Evolutionary conservation across 805 yeast genomes (phyloP).

Genomic region (Vanderwaltozyma yarrowii): DNA sequence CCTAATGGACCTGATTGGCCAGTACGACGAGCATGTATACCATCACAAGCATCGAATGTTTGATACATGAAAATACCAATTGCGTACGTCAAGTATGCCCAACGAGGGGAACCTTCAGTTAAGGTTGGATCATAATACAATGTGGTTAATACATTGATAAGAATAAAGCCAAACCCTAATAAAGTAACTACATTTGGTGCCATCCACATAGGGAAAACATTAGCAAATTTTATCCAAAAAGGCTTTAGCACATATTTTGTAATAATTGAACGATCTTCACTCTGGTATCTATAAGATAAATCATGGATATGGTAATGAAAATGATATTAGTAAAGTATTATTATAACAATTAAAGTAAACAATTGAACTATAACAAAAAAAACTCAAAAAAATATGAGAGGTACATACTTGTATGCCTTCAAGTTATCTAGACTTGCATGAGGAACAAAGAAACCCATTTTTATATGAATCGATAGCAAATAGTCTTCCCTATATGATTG

Average conservation of each 20-base stretch:
- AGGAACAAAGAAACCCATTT: constrained; percentile 64
- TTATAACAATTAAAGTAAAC: neutral
- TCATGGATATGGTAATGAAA: too few relatives aligned
- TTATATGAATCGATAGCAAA: too few relatives aligned
- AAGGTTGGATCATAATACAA: constrained; percentile 68
- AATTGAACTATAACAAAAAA: neutral
- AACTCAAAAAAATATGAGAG: neutral
- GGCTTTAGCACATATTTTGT: constrained; percentile 74
- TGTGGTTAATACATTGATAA: constrained; percentile 53
- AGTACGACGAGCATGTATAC: constrained; percentile 89
- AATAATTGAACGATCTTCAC: constrained; percentile 73
- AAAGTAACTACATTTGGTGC: constrained; percentile 91
- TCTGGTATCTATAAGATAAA: constrained; percentile 42
- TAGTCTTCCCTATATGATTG: too few relatives aligned
- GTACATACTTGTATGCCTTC: constrained; percentile 27
- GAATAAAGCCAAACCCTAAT: constrained; percentile 62
- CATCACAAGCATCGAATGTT: constrained; percentile 95
- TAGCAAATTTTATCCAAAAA: constrained; percentile 69
- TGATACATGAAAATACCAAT: constrained; percentile 82
- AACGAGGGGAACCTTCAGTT: constrained; percentile 50
- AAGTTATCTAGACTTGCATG: constrained; percentile 38
- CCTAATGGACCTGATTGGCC: constrained; percentile 96
- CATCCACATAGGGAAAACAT: constrained; percentile 72
- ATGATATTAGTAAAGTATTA: neutral
- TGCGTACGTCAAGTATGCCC: constrained; percentile 75